Evolutionary conservation across 163 green algal genomes (phyloP).

Genomic region (Prototheca stagnorum): DNA sequence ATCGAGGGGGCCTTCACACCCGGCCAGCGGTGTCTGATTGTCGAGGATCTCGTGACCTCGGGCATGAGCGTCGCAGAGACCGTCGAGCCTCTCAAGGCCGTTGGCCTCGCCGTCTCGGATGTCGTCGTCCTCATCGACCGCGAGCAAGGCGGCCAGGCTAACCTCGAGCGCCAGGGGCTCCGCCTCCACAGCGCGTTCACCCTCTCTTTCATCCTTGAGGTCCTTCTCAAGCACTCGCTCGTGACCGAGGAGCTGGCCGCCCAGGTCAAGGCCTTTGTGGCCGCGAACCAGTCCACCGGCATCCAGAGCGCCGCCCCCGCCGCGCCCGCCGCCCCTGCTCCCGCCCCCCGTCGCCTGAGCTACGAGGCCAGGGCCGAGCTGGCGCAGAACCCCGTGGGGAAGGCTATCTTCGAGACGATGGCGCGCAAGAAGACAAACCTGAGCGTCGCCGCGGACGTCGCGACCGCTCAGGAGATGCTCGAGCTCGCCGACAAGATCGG

Average conservation of each 20-base stretch:
- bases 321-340: slow-evolving; percentile 4
- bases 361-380: slow-evolving; percentile 63
- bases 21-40: slow-evolving; percentile 85
- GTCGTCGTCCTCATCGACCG: slow-evolving; percentile 95
- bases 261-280: slow-evolving; percentile 57
- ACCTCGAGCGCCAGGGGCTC: slow-evolving; percentile 55
- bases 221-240: slow-evolving; percentile 49
- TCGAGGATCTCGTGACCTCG: slow-evolving; percentile 96
- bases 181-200: slow-evolving; percentile 82
- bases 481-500: slow-evolving; percentile 71
- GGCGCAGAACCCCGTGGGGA: slow-evolving; percentile 58
- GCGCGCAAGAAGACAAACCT: slow-evolving; percentile 91
- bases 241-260: slow-evolving; percentile 42
- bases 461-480: slow-evolving; percentile 72
- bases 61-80: slow-evolving; percentile 94
- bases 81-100: slow-evolving; percentile 72
- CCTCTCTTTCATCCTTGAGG: slow-evolving; percentile 68
- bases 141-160: slow-evolving; percentile 78
- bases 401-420: slow-evolving; percentile 81
- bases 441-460: slow-evolving; percentile 85
- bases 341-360: slow-evolving; percentile 30
- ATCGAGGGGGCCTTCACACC: slow-evolving; percentile 82
- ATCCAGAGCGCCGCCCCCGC: slow-evolving; percentile 10
- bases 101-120: slow-evolving; percentile 70
- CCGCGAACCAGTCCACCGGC: slow-evolving; percentile 72